phyloP scores from a whole-genome alignment of 2,329 filamentous ascomycete genomes.

The Aspergillus uvarum region DNA sequence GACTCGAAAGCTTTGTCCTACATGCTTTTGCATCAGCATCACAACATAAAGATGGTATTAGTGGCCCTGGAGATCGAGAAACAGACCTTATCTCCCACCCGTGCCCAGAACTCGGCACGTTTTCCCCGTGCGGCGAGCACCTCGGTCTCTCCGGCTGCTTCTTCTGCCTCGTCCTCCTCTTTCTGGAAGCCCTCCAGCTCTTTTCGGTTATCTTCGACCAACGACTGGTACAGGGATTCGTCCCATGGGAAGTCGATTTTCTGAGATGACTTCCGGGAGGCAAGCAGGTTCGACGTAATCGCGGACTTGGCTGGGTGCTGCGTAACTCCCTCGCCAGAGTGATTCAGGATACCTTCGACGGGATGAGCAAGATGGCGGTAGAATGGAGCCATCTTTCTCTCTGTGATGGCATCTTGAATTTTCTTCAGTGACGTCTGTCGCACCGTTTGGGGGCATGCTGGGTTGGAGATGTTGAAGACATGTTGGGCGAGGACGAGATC shows the following conservation, averaged over 20 bases:
- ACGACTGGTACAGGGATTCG: constrained; percentile 75
- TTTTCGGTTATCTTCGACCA: constrained; percentile 74
- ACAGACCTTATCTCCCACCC: constrained; percentile 88
- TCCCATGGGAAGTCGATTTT: constrained; percentile 82
- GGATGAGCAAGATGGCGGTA: constrained; percentile 67
- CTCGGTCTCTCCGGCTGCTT: constrained; percentile 95
- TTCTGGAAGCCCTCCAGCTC: constrained; percentile 76
- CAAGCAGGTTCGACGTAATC: constrained; percentile 72
- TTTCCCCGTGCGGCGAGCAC: constrained; percentile 90
- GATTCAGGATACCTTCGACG: constrained; percentile 74
- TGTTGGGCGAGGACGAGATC: constrained; percentile 64
- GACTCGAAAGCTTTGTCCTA: constrained; percentile 92
- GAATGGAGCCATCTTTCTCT: constrained; percentile 66
- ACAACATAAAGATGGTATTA: neutral
- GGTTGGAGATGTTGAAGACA: constrained; percentile 67
- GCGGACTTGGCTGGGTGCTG: constrained; percentile 49
- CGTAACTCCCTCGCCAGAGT: constrained; percentile 63
- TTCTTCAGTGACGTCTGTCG: constrained; percentile 60
- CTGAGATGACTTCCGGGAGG: constrained; percentile 64
- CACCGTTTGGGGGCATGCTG: constrained; percentile 52
- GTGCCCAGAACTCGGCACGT: constrained; percentile 92
- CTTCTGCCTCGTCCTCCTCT: constrained; percentile 88
- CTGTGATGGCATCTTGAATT: constrained; percentile 62
- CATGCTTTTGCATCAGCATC: constrained; percentile 3
- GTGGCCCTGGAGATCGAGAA: neutral